Base-by-base conservation (phyloP, 148 eudicot genomes). In the Chenopodium quinoa region DNA sequence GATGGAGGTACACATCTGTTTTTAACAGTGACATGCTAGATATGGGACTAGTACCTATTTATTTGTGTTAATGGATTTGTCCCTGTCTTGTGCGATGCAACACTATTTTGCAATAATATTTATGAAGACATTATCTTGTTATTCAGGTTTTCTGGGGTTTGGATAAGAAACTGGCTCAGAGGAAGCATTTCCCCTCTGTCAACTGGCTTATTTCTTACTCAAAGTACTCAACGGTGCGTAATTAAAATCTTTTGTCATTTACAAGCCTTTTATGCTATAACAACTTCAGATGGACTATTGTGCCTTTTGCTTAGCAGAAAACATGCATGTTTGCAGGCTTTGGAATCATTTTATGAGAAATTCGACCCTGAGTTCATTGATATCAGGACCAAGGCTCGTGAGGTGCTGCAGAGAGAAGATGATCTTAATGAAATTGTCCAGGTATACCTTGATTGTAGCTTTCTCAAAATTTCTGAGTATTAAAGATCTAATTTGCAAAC, bases 181-280 rank as follows among this genome's bases (percentile, higher is more conserved):
- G 99, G 87, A 96, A 96, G 80, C 99, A 96, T 88, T 96, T 96
- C 73, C 99, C 99, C 40, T 92, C 99, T 64, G 99, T 96, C 77
- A 96, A 96, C 89, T 96, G 99, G 99, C 94, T 96, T 80, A 96
- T 96, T 85, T 96, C 99, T 65, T 96, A 96, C 88, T 96, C 99
- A 10, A 96, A 96, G 87, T 96, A 96, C 80, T 91, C 99, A 65
- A 81, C 92, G 86, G 99, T 96, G 78, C 14, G 92, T 87, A 80
- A 29, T 83, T 31, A 22, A 29, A 7, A 27, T 74, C 37, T 63
- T 56, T 19, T 34, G 40, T 19, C 37, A 25, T 72, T 77, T 31
- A 47, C 50, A 27, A 47, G 65, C 74, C 52, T 47, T 78, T 22
- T 32, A n/a, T 56, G 22, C 17, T 17, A 17, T 56, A 9, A 14